Evolutionary conservation across 2,329 filamentous ascomycete species (phyloP), one percentile per base, ranked within the genome.

Genomic region (Sordariomycetes sp.): DNA sequence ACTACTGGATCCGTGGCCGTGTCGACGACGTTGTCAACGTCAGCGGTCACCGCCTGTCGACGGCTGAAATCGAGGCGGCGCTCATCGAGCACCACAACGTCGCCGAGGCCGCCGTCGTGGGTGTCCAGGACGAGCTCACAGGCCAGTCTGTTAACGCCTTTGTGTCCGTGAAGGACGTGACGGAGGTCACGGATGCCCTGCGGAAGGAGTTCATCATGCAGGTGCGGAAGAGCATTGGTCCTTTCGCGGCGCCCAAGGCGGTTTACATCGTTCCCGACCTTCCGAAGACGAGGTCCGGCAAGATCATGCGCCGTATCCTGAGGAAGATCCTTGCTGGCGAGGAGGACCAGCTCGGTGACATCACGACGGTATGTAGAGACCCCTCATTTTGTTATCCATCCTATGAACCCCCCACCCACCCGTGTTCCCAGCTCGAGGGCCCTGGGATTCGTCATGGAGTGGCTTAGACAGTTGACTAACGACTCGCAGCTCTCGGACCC

Each of bases 21-120:
- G 94, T 99, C 57, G 94, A 99, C 70, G 94, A 99, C 68, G 94
- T 99, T 51, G 93, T 99, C 72, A 99, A 99, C 74, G 94, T 99
- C 62, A 94, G 89, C 65, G 94, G 94, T 32, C 94, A 99, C 74
- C 88, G 94, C 71, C 81, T 99, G 62, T 97, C 93, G 18, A 99
- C 94, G 11, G 93, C 94, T 40, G 94, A 99, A 74, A 99, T 99
- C 64, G 94, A 99, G 76, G 94, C 94, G 32, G 94, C 94, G 20
- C 85, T 99, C 54, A 87, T 99, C 64, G 93, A 97, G 79, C 92
- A 97, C 72, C 80, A 85, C 67, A 78, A 87, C 18, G 89, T 99
- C 60, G 94, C 90, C 59, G 94, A 99, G 76, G 90, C 94, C 3
- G 94, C 94, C 25, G 94, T 97, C 1, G 94, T 99, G 57, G 94